Percentiles rank a stretch among this genome's conserved stretches.
phyloP scores from a whole-genome alignment of 1,284 basidiomycete genomes.

The Hortiboletus rubellus region DNA sequence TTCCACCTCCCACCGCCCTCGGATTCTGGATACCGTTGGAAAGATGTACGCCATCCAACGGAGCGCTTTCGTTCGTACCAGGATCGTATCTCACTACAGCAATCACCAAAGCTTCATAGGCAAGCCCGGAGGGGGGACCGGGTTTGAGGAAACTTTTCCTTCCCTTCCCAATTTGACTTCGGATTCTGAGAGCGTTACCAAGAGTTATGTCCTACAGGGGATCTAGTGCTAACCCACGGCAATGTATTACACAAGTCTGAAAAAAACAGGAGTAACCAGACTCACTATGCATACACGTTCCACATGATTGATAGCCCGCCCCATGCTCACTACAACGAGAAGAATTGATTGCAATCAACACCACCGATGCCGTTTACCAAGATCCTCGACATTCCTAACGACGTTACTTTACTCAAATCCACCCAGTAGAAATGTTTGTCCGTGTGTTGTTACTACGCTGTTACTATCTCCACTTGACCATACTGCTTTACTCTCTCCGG shows the following conservation, averaged over 20 bases:
- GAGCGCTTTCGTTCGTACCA: constrained; percentile 88
- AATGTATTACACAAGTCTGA: constrained; percentile 88
- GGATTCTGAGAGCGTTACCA: too few relatives aligned
- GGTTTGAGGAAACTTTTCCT: constrained; percentile 64
- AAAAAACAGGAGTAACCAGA: constrained; percentile 68
- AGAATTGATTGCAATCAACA: constrained; percentile 91
- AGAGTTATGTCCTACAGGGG: too few relatives aligned
- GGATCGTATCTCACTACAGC: constrained; percentile 80
- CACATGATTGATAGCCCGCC: constrained; percentile 83
- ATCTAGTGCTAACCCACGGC: constrained; percentile 89
- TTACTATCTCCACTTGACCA: constrained; percentile 51
- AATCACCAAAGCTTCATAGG: constrained; percentile 83
- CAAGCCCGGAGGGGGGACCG: constrained; percentile 69
- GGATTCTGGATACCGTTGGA: constrained; percentile 97
- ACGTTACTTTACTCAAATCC: constrained; percentile 1
- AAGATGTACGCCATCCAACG: constrained; percentile 80
- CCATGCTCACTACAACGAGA: constrained; percentile 66
- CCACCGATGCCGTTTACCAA: constrained; percentile 76
- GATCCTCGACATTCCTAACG: constrained; percentile 48
- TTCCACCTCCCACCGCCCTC: constrained; percentile 85
- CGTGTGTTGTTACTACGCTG: not conserved
- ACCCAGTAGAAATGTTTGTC: not conserved
- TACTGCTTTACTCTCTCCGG: constrained; percentile 50
- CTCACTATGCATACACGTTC: constrained; percentile 91
- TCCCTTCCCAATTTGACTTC: too few relatives aligned